Conservation (phyloP, 805 yeast species). For the Schwanniomyces occidentalis region DNA sequence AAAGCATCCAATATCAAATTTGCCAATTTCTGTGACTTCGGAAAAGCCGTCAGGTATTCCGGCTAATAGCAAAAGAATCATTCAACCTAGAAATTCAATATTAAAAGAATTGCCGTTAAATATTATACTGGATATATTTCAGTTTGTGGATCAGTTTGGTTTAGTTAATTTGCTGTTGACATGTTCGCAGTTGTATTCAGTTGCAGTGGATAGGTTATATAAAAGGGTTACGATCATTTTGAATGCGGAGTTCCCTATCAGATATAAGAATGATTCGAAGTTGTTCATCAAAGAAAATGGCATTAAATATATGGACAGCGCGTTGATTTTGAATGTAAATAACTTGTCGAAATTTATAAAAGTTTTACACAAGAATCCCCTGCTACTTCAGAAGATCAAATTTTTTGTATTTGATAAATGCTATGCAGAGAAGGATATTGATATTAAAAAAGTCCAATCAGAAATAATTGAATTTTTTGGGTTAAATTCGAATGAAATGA, state of each 20-base stretch:
- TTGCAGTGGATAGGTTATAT: conserved; percentile 27
- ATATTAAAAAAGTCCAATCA: conserved; percentile 19
- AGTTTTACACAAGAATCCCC: conserved; percentile 17
- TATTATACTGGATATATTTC: conserved; percentile 15
- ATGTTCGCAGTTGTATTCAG: conserved; percentile 18
- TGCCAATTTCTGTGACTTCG: neutral
- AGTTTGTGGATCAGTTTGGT: conserved; percentile 33
- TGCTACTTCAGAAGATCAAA: conserved; percentile 21
- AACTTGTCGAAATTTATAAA: conserved; percentile 19
- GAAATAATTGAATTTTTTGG: conserved; percentile 28
- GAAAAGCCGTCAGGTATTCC: neutral
- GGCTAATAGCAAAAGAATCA: neutral
- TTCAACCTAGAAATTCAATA: conserved; percentile 12
- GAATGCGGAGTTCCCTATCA: conserved; percentile 26
- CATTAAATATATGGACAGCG: conserved; percentile 27
- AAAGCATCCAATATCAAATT: neutral
- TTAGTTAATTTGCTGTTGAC: conserved; percentile 24
- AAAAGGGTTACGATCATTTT: conserved; percentile 30
- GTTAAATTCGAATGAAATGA: conserved; percentile 20
- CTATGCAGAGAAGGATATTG: conserved; percentile 10
- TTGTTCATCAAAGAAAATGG: conserved; percentile 28
- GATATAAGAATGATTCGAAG: conserved; percentile 14
- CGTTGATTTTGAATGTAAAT: conserved; percentile 22
- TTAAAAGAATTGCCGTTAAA: conserved; percentile 13
- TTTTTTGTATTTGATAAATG: conserved; percentile 38